phyloP scores from a whole-genome alignment of 73 alveolate genomes.

The Tetrahymena malaccensis region DNA sequence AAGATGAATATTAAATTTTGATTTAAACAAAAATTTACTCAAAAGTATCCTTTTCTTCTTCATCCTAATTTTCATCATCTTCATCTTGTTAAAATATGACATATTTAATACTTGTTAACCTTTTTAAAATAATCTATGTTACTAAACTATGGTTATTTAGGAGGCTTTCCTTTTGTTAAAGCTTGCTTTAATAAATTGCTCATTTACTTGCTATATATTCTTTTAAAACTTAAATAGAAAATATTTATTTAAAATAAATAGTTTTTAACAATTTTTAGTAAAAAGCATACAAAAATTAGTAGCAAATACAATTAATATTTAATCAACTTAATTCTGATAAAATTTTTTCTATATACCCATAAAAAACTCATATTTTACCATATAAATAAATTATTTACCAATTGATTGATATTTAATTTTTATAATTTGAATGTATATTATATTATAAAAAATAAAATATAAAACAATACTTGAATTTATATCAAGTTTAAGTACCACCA shows the following conservation, averaged over 20 bases:
- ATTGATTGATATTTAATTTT: no score
- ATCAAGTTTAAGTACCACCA: no score
- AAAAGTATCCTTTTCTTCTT: neutral
- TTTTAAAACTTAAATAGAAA: neutral
- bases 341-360: no score
- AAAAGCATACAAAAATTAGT: no score
- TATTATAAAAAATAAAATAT: no score
- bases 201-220: neutral
- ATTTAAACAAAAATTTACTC: neutral
- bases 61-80: neutral
- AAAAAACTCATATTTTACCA: no score
- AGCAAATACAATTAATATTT: neutral
- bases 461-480: no score
- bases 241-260: no score
- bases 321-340: neutral
- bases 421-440: no score
- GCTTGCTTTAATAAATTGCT: neutral
- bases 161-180: neutral
- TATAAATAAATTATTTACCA: no score
- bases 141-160: neutral
- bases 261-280: neutral
- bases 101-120: neutral
- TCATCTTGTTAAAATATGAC: neutral
- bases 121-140: neutral
- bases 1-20: no score